Evolutionary conservation across 2,329 filamentous ascomycete genomes (phyloP).

Genomic region (Penicillium italicum): DNA sequence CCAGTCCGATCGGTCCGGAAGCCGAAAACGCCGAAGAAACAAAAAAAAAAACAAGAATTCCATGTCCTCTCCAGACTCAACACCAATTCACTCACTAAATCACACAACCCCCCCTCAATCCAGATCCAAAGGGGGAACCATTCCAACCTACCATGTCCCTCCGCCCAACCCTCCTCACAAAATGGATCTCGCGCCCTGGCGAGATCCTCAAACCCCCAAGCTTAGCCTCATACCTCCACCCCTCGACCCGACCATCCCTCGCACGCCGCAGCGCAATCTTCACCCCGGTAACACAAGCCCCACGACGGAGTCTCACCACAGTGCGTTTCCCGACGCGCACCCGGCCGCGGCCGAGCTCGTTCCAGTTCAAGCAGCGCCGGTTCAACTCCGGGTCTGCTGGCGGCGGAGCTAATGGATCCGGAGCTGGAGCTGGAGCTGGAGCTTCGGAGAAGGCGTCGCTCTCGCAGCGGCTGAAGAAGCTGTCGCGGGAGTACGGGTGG

Average conservation of each 20-base stretch:
- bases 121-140: not conserved
- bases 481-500: constrained; percentile 93
- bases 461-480: constrained; percentile 70
- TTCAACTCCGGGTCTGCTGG: constrained; percentile 21
- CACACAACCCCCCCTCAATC: not conserved
- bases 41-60: not conserved
- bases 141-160: constrained; percentile 9
- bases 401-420: constrained; percentile 1
- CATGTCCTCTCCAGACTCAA: not conserved
- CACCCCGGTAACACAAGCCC: not conserved
- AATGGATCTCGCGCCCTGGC: constrained; percentile 23
- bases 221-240: not conserved
- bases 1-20: constrained; percentile 9
- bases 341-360: not conserved
- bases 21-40: constrained; percentile 10
- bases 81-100: not conserved
- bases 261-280: constrained; percentile 5
- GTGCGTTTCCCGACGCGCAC: not conserved
- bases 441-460: constrained; percentile 49
- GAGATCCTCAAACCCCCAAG: constrained; percentile 12
- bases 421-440: constrained; percentile 15
- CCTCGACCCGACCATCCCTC: not conserved
- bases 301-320: constrained; percentile 1
- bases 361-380: constrained; percentile 16
- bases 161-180: constrained; percentile 13